Conservation (phyloP, 257 asterid species). For the Fraxinus americana region DNA sequence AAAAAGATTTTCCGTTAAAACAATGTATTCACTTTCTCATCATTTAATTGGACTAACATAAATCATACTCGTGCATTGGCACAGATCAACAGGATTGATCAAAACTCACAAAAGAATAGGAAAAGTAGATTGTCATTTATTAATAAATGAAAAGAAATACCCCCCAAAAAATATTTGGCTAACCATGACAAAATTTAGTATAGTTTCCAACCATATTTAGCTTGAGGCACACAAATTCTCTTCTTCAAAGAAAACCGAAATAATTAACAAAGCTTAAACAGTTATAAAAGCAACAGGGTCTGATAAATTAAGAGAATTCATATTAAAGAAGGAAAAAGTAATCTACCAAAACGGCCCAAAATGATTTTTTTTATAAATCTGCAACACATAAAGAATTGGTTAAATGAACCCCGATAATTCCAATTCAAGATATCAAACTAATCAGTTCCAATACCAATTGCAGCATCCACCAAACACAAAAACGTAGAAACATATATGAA, state of each 20-base stretch:
- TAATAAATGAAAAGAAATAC: not conserved
- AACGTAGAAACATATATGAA: not conserved
- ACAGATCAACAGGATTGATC: not conserved
- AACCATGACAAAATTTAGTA: not conserved
- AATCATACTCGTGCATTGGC: not conserved
- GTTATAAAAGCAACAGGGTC: not conserved
- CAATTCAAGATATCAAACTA: slow-evolving; percentile 14
- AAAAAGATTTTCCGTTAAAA: no score
- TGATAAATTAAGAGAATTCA: not conserved
- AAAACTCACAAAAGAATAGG: not conserved
- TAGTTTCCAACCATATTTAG: not conserved
- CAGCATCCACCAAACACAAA: not conserved
- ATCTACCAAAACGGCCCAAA: slow-evolving; percentile 1
- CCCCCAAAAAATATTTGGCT: not conserved
- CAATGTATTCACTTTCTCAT: not conserved
- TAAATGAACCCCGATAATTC: not conserved
- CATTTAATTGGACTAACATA: no score
- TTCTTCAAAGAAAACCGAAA: slow-evolving; percentile 5
- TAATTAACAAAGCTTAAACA: not conserved
- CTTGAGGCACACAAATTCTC: not conserved
- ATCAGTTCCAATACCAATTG: not conserved
- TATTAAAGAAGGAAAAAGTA: slow-evolving; percentile 4
- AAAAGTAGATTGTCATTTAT: not conserved
- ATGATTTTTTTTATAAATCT: not conserved
- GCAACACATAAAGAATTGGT: not conserved